Evolutionary conservation across 2,329 filamentous ascomycete genomes (phyloP).

Genomic region (Fragosphaeria purpurea): DNA sequence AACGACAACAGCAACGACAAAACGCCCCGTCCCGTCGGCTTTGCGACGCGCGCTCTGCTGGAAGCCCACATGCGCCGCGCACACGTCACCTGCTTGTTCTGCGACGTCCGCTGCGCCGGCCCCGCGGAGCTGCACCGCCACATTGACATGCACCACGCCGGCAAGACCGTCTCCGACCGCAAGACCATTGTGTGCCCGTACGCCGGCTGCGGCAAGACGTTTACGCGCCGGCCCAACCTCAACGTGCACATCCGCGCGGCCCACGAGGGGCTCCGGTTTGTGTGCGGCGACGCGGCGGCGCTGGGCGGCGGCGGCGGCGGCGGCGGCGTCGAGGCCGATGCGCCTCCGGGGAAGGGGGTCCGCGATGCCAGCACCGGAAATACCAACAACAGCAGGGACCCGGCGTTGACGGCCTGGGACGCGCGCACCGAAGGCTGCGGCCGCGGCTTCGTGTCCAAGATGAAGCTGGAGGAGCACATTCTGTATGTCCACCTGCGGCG

Average conservation of each 20-base stretch:
- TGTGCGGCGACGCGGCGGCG: conserved; percentile 60
- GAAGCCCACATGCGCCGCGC: conserved; percentile 62
- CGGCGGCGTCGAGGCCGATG: neutral
- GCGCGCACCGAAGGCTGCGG: conserved; percentile 57
- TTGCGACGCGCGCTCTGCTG: conserved; percentile 62
- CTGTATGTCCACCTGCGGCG: conserved; percentile 68
- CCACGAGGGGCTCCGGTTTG: conserved; percentile 66
- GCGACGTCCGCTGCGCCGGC: conserved; percentile 56
- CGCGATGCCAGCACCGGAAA: neutral
- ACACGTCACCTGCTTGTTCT: conserved; percentile 69
- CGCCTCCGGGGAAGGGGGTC: neutral
- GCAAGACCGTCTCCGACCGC: conserved; percentile 49
- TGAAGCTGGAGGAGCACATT: conserved; percentile 73
- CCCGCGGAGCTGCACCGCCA: conserved; percentile 63
- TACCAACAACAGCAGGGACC: conserved; percentile 28
- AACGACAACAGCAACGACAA: neutral
- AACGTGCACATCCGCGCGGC: conserved; percentile 67
- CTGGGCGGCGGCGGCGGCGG: neutral
- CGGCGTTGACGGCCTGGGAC: conserved; percentile 53
- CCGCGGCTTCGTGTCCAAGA: conserved; percentile 65
- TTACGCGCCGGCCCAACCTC: conserved; percentile 76
- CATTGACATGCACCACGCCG: conserved; percentile 66
- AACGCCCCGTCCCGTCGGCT: conserved; percentile 35
- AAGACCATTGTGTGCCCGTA: conserved; percentile 58
- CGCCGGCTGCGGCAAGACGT: conserved; percentile 60